A percentile compares a stretch with the other conserved stretches of the same genome.
Conservation (phyloP, 1,139 yeast genomes). For the Candida sp. region DNA sequence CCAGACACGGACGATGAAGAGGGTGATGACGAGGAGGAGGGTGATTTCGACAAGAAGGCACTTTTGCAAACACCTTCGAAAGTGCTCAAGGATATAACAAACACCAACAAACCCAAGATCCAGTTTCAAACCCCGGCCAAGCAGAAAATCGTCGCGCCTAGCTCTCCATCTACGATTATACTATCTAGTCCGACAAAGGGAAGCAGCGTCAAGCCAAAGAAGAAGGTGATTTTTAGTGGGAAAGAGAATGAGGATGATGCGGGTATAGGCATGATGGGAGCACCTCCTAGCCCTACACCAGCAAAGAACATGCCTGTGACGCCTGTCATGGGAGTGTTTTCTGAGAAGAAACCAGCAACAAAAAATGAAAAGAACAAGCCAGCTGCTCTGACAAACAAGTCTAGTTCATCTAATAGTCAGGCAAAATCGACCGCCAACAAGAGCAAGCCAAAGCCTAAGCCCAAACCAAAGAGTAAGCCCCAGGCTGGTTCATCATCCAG, state of each 20-base stretch:
- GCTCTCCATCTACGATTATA: constrained; percentile 40
- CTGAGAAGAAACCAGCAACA: constrained; percentile 26
- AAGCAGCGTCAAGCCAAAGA: constrained; percentile 7
- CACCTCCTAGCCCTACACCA: constrained; percentile 49
- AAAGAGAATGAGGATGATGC: constrained; percentile 5
- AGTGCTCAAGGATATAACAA: constrained; percentile 29
- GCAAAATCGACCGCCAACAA: neutral
- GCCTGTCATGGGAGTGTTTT: constrained; percentile 51
- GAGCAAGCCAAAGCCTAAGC: constrained; percentile 7
- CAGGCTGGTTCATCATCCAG: neutral
- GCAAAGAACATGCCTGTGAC: constrained; percentile 23
- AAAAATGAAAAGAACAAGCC: neutral
- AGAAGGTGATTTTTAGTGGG: neutral
- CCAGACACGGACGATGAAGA: constrained; percentile 1
- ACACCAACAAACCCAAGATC: constrained; percentile 25
- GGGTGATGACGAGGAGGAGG: constrained; percentile 3
- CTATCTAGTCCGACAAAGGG: constrained; percentile 25
- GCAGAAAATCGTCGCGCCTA: constrained; percentile 19
- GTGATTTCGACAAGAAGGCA: constrained; percentile 3
- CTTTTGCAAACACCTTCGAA: constrained; percentile 37
- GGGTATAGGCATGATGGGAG: constrained; percentile 6
- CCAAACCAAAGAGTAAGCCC: constrained; percentile 3
- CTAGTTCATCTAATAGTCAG: neutral
- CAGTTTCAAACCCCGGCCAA: constrained; percentile 30
- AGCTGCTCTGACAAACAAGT: neutral